phyloP scores from a whole-genome alignment of 345 rosid genomes.

The Rhodamnia rubescens region DNA sequence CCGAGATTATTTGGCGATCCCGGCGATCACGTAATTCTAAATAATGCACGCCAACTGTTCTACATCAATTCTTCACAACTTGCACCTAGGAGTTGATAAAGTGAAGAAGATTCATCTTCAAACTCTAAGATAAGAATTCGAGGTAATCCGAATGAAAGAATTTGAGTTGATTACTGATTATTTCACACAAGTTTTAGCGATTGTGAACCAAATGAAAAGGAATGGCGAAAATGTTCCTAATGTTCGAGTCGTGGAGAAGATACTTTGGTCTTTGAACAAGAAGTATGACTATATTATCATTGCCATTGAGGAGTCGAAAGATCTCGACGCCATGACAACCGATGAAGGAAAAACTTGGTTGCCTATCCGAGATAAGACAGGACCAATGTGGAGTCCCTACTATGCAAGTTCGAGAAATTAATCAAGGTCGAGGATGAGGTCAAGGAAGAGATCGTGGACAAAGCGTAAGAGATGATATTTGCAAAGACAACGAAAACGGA shows the following conservation, averaged over 20 bases:
- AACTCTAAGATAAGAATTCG: not conserved
- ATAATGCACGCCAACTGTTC: no score
- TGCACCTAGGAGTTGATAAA: not conserved
- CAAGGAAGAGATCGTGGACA: not conserved
- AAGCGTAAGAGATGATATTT: not conserved
- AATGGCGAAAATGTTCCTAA: not conserved
- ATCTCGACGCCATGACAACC: not conserved
- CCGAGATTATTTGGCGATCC: no score
- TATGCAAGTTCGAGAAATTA: no score
- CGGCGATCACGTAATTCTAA: no score
- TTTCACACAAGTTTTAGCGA: not conserved
- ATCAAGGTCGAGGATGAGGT: not conserved
- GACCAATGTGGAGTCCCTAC: not conserved
- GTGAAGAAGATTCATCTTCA: not conserved
- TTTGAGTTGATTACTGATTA: not conserved
- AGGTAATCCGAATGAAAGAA: no score
- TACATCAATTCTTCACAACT: not conserved
- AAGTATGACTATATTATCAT: not conserved
- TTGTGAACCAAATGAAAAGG: not conserved
- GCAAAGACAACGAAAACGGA: no score
- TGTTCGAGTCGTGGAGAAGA: not conserved
- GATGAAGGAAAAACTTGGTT: not conserved
- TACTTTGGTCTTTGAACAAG: not conserved
- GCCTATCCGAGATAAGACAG: not conserved
- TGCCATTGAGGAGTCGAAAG: constrained; percentile 5